Evolutionary conservation across 164 flowering plant species (phyloP).

Genomic region (Chimonanthus praecox): DNA sequence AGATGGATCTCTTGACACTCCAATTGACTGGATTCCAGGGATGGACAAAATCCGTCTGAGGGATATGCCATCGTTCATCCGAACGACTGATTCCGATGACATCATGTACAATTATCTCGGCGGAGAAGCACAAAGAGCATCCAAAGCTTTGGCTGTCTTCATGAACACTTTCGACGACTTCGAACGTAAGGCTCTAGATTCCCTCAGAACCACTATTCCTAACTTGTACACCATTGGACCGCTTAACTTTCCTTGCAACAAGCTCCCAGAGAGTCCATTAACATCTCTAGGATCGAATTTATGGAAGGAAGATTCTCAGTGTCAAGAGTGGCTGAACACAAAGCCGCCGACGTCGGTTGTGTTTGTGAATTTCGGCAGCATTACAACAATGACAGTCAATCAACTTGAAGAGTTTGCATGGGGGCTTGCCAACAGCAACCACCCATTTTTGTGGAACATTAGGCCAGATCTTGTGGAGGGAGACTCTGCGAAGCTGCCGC

Average conservation of each 20-base stretch:
- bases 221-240: too few species aligned
- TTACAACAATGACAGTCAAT: conserved; percentile 24
- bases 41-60: conserved; percentile 7
- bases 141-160: conserved; percentile 1
- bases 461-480: conserved; percentile 43
- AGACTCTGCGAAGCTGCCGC: conserved; percentile 22
- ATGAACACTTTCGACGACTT: conserved; percentile 15
- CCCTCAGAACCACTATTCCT: too few species aligned
- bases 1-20: conserved; percentile 4
- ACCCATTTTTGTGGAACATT: conserved; percentile 40
- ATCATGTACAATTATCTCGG: conserved; percentile 5
- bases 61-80: conserved; percentile 8
- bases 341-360: conserved; percentile 31
- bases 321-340: conserved; percentile 3
- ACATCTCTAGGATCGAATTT: too few species aligned
- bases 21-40: conserved; percentile 11
- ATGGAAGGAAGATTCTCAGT: too few species aligned
- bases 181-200: conserved; percentile 6
- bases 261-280: too few species aligned
- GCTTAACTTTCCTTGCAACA: too few species aligned
- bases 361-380: conserved; percentile 51
- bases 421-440: conserved; percentile 44
- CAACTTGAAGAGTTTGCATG: conserved; percentile 47
- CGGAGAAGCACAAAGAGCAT: conserved; percentile 3
- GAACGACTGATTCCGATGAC: conserved; percentile 6